These are phyloP conservation scores for Helianthus annuus DNA, from an alignment of 129 eudicot genomes.

Conservation along the genomic window HanXRQr2.0-SUNRISE NC_035447.2:37050549-37051048, in stretches of 20 bases:
- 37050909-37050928: conserved; percentile 80
- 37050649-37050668: conserved; percentile 4
- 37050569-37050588: no score
- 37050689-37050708: background rate
- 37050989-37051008: background rate
- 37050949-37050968: background rate
- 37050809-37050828: conserved; percentile 40
- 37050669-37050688: background rate
- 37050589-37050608: no score
- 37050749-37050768: conserved; percentile 70
- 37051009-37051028: no score
- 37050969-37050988: background rate
- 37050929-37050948: background rate
- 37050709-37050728: background rate
- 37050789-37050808: conserved; percentile 60
- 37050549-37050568: no score
- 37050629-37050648: background rate
- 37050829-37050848: conserved; percentile 68
- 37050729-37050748: conserved; percentile 8
- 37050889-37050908: conserved; percentile 75
- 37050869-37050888: conserved; percentile 90
- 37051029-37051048: no score
- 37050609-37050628: no score
- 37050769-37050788: conserved; percentile 83
- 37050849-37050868: conserved; percentile 80